phyloP scores from a whole-genome alignment of 176 grass and related monocot genomes.

The Dactylis glomerata region DNA sequence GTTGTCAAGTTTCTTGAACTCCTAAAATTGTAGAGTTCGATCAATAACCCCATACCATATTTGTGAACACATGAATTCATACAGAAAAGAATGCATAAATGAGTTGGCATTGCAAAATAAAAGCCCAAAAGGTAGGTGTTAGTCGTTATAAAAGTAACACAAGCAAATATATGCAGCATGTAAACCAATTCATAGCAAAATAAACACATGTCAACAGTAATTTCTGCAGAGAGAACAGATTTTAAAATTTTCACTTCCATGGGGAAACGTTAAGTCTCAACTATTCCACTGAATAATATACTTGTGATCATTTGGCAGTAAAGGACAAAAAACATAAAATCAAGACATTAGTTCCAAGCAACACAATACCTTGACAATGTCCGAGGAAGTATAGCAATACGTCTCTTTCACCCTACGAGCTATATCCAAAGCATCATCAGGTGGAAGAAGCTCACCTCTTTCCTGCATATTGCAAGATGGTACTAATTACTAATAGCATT shows the following conservation, averaged over 20 bases:
- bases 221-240: slow-evolving; percentile 5
- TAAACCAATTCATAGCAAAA: not conserved
- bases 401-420: slow-evolving; percentile 91
- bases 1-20: slow-evolving; percentile 85
- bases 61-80: slow-evolving; percentile 14
- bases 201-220: not conserved
- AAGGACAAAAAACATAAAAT: slow-evolving; percentile 4
- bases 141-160: not conserved
- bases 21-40: slow-evolving; percentile 46
- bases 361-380: slow-evolving; percentile 88
- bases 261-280: not conserved
- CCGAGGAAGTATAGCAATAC: slow-evolving; percentile 88
- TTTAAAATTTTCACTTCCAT: not conserved
- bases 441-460: slow-evolving; percentile 94
- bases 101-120: not conserved
- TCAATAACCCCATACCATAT: slow-evolving; percentile 11
- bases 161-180: slow-evolving; percentile 22
- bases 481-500: slow-evolving; percentile 14
- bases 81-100: not conserved
- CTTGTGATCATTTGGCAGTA: slow-evolving; percentile 2
- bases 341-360: not conserved
- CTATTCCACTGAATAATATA: slow-evolving; percentile 7
- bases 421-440: slow-evolving; percentile 84
- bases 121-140: not conserved
- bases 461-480: slow-evolving; percentile 59